Evolutionary conservation across 345 rosid genomes (phyloP).

Genomic region (Pistacia integerrima): DNA sequence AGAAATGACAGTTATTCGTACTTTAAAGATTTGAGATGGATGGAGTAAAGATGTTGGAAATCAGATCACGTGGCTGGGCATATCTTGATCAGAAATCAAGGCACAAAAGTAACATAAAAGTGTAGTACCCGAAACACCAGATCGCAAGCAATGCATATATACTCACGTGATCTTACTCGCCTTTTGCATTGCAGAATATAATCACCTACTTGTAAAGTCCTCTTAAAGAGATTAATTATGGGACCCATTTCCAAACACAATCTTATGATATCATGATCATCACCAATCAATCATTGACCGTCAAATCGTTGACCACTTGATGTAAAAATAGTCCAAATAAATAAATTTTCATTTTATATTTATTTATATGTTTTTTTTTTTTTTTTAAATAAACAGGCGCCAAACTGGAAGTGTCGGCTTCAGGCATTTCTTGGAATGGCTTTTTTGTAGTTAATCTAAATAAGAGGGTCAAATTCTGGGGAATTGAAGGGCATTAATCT

Average conservation of each 20-base stretch:
- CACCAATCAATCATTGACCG: slow-evolving; percentile 11
- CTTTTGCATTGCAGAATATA: not conserved
- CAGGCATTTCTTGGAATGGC: not conserved
- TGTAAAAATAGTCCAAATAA: not conserved
- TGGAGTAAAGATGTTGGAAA: slow-evolving; percentile 2
- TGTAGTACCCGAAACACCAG: not conserved
- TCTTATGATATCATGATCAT: not conserved
- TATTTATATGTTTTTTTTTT: no score
- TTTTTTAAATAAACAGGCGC: not conserved
- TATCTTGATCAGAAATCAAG: slow-evolving; percentile 35
- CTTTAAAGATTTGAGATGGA: not conserved
- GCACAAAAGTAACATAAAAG: slow-evolving; percentile 8
- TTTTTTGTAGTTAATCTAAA: not conserved
- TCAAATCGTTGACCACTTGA: not conserved
- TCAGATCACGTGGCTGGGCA: slow-evolving; percentile 29
- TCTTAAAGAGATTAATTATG: not conserved
- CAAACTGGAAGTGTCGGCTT: not conserved
- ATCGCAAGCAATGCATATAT: slow-evolving; percentile 13
- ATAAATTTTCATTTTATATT: not conserved
- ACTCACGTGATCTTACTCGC: not conserved
- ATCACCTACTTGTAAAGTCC: not conserved
- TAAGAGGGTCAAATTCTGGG: not conserved
- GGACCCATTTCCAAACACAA: not conserved
- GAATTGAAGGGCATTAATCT: not conserved
- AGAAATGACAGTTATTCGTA: not conserved